Conservation (phyloP, 805 yeast genomes). For the Sporopachydermia lactativora region DNA sequence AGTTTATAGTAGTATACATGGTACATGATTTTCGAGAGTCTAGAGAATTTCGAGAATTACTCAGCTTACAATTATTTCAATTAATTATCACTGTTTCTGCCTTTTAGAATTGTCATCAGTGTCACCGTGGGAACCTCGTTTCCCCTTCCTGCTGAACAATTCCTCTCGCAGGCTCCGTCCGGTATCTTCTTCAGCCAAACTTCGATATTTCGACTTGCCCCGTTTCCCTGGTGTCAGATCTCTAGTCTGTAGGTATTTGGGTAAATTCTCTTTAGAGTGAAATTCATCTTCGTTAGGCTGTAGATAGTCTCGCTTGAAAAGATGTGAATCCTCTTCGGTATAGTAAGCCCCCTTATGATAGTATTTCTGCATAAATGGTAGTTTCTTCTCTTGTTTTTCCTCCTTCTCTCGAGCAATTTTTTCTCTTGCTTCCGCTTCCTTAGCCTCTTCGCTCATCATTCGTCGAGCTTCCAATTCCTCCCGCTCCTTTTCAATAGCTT, state of each 20-base stretch:
- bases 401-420: conserved; percentile 6
- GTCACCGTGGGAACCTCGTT: no score
- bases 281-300: conserved; percentile 19
- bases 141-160: no score
- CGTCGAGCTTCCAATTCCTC: conserved; percentile 20
- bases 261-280: conserved; percentile 15
- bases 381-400: conserved; percentile 4
- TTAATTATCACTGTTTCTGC: no score
- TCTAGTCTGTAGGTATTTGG: conserved; percentile 17
- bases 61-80: no score
- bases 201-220: conserved; percentile 16
- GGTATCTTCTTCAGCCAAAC: conserved; percentile 20
- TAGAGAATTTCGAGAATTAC: no score
- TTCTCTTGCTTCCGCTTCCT: conserved; percentile 9
- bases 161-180: no score
- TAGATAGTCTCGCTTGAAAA: conserved; percentile 19
- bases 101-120: no score
- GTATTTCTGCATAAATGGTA: conserved; percentile 14
- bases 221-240: conserved; percentile 15
- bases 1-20: no score
- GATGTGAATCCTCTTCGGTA: conserved; percentile 18
- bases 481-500: conserved; percentile 19
- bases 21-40: no score
- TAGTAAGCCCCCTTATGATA: conserved; percentile 22
- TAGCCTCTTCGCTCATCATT: conserved; percentile 16